Base-by-base conservation (phyloP, 345 rosid species). In the Linum lewisii region DNA sequence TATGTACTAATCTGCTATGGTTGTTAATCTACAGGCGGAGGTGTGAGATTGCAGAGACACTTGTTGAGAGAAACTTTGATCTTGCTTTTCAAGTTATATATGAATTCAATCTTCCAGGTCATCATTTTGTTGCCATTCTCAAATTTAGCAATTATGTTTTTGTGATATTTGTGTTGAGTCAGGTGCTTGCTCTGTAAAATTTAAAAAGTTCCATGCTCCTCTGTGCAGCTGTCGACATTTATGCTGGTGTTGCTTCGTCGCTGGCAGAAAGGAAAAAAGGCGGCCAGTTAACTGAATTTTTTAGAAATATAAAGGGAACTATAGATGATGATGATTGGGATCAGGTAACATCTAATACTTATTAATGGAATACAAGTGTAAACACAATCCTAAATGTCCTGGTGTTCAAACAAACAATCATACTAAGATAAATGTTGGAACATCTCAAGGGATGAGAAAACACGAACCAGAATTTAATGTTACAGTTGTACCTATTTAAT, bases 301-400 rank as follows among this genome's bases (percentile, higher is more conserved):
- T 92, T 71, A 84, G 88, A 78, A 92, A 92, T 78, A 83, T 92
- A 29, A 92, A 88, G 63, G 85, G 96, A 67, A 88, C 96, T 51
- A 83, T 88, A 62, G 80, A 80, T 52, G 95, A 92, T 76, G 96
- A 88, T 63, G 98, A 91, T 63, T 86, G 95, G 96, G 98, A 92
- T 69, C 95, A 88, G 98, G 98, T 91, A 77, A 71, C n/a, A 6
- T 58, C 19, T 26, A 63, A 51, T 15, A 54, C 22, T 22, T 14
- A 15, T 38, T 6, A 38, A 6, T 38, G 14, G 15, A 10, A 38
- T 38, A 8, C 0, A 38, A 38, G 14, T 38, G 45, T 2, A 15
- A 38, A 38, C 45, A 38, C 16, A 38, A 38, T 38, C 45, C 45
- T 38, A 38, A 38, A 38, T 38, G 9, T 38, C 45, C 45, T 9